Evolutionary conservation across 164 flowering plant species (phyloP).

Genomic region (Magnolia officinalis): DNA sequence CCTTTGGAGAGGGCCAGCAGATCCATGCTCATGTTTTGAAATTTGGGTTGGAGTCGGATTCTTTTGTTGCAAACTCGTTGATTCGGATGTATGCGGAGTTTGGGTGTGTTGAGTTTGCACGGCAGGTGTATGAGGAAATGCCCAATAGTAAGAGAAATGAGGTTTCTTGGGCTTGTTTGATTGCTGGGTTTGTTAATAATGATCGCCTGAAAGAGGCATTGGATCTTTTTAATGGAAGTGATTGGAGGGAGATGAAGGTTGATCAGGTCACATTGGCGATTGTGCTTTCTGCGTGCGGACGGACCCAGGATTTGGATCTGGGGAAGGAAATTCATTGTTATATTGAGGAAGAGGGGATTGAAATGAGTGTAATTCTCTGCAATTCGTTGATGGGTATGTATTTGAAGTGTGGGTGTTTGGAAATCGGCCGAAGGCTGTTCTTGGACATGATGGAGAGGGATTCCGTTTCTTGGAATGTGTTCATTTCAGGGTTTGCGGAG

Average conservation of each 20-base stretch:
- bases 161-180: slow-evolving; percentile 11
- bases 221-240: neutral
- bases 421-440: slow-evolving; percentile 14
- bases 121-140: neutral
- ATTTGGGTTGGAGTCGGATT: neutral
- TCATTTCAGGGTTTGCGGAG: slow-evolving; percentile 15
- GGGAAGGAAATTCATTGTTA: neutral
- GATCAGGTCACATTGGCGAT: slow-evolving; percentile 1
- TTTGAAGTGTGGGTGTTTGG: slow-evolving; percentile 52
- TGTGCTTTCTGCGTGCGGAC: slow-evolving; percentile 2
- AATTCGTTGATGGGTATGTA: slow-evolving; percentile 31
- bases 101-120: neutral
- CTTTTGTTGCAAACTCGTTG: slow-evolving; percentile 4
- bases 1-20: slow-evolving; percentile 8
- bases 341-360: slow-evolving; percentile 1
- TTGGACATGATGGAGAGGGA: slow-evolving; percentile 16
- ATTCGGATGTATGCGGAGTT: slow-evolving; percentile 6
- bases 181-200: slow-evolving; percentile 1
- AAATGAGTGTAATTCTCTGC: slow-evolving; percentile 4
- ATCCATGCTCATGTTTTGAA: slow-evolving; percentile 10
- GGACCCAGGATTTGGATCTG: neutral
- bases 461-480: slow-evolving; percentile 24
- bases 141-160: neutral
- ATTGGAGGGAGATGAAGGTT: neutral
- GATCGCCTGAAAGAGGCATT: slow-evolving; percentile 8